Base-by-base conservation (phyloP, 2,329 filamentous ascomycete species). In the Xylariaceae sp. region DNA sequence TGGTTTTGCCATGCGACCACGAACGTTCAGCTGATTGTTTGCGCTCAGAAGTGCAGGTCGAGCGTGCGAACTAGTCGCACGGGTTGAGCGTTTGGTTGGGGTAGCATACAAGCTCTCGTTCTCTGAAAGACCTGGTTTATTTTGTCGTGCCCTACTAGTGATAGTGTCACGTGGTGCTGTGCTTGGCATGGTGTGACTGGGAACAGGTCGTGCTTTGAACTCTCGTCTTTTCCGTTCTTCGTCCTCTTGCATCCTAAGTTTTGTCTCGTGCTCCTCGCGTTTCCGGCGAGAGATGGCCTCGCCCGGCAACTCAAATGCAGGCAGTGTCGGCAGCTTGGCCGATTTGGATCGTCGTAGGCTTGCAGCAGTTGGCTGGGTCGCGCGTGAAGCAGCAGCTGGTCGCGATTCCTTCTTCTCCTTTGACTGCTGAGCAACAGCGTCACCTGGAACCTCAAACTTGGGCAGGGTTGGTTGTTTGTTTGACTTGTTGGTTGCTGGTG, bases 261-360 rank as follows among this genome's bases (percentile, higher is more conserved):
- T 76, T 6, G 74, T 75, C 54, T 73, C 75, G 42, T 82, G 69
- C 56, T 75, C 77, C 48, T 49, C 78, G 71, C 58, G 83, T 75
- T 47, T 75, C 72, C 61, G 81, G 71, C 66, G 84, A 74, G 55
- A 76, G 44, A 85, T 77, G 3, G 77, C 78, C 59, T 86, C 83
- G 9, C 82, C 82, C 0, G 82, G 81, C 39, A 86, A 71, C 66
- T 85, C 81, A 65, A 85, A 86, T 6, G 68, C 74, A 11, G 82
- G 73, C 19, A 74, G 74, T 1, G 78, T 78, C 15, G 75, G 72
- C n/a, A 70, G 66, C 57, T 76, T 83, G 42, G 66, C 71, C 17
- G 75, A 78, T 59, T 74, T 80, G 44, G 73, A 66, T 51, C 75
- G 73, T 48, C 71, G 68, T 3, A 74, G 68, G 45, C 73, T 66